Evolutionary conservation across 2,329 filamentous ascomycete genomes (phyloP).

Genomic region (Trichoderma arundinaceum): DNA sequence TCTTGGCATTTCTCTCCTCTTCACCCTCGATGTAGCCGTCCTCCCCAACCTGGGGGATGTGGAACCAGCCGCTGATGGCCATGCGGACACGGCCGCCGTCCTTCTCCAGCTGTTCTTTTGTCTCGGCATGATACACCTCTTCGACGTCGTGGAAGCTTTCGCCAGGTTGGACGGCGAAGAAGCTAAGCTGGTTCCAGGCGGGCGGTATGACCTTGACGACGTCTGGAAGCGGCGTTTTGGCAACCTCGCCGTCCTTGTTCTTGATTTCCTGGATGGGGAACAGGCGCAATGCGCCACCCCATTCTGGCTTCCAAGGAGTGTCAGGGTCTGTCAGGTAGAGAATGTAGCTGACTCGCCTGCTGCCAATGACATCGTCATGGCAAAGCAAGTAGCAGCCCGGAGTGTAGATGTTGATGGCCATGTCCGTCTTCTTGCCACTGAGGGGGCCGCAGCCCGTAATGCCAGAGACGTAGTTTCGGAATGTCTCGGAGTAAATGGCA

Average conservation of each 20-base stretch:
- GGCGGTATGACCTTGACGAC: slow-evolving; percentile 84
- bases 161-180: slow-evolving; percentile 98
- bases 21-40: slow-evolving; percentile 87
- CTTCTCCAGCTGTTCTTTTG: slow-evolving; percentile 64
- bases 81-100: slow-evolving; percentile 84
- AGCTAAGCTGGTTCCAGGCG: slow-evolving; percentile 95
- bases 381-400: slow-evolving; percentile 94
- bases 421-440: slow-evolving; percentile 94
- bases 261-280: slow-evolving; percentile 73
- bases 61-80: slow-evolving; percentile 99
- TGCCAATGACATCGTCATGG: slow-evolving; percentile 99
- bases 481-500: slow-evolving; percentile 87
- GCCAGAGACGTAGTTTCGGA: slow-evolving; percentile 84
- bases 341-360: slow-evolving; percentile 93
- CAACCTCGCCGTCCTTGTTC: slow-evolving; percentile 69
- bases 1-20: slow-evolving; percentile 85
- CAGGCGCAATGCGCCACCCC: slow-evolving; percentile 89
- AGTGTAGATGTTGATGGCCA: slow-evolving; percentile 99
- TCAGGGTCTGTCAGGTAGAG: slow-evolving; percentile 95
- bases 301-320: slow-evolving; percentile 84
- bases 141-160: slow-evolving; percentile 99
- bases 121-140: slow-evolving; percentile 82
- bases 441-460: slow-evolving; percentile 87
- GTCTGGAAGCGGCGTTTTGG: slow-evolving; percentile 81
- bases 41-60: slow-evolving; percentile 94